Evolutionary conservation across 208 protist species (phyloP).

Genomic region (Crithidia sp.): DNA sequence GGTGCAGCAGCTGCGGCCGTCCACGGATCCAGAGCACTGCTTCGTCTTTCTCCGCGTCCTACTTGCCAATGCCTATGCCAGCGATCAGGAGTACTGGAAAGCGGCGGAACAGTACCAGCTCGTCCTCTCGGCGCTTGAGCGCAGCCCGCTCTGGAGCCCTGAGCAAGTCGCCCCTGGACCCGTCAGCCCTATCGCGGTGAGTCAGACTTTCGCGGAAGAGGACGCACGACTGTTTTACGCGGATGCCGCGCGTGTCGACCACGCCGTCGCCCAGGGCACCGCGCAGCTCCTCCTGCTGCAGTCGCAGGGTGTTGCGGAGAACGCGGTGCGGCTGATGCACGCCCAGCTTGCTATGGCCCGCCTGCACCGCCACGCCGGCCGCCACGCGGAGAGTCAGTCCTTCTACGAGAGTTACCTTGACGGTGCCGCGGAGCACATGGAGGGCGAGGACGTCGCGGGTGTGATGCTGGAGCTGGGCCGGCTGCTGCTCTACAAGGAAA

Average conservation of each 20-base stretch:
- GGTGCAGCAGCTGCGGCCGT: not conserved
- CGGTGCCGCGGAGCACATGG: conserved; percentile 42
- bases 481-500: conserved; percentile 50
- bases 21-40: conserved; percentile 17
- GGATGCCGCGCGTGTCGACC: conserved; percentile 39
- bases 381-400: conserved; percentile 46
- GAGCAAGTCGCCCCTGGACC: conserved; percentile 63
- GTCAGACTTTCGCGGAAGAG: conserved; percentile 53
- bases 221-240: conserved; percentile 60
- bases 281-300: conserved; percentile 46
- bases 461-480: conserved; percentile 76
- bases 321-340: conserved; percentile 31
- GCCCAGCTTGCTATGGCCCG: conserved; percentile 64
- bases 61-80: conserved; percentile 73
- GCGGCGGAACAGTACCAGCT: conserved; percentile 63
- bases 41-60: conserved; percentile 59
- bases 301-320: conserved; percentile 35
- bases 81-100: conserved; percentile 62
- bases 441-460: conserved; percentile 54
- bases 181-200: conserved; percentile 34
- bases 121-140: conserved; percentile 39
- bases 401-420: conserved; percentile 74
- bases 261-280: conserved; percentile 60
- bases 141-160: conserved; percentile 44
- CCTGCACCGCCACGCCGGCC: conserved; percentile 49